phyloP scores from a whole-genome alignment of 2,329 filamentous ascomycete genomes.

The Cytospora schulzeri region DNA sequence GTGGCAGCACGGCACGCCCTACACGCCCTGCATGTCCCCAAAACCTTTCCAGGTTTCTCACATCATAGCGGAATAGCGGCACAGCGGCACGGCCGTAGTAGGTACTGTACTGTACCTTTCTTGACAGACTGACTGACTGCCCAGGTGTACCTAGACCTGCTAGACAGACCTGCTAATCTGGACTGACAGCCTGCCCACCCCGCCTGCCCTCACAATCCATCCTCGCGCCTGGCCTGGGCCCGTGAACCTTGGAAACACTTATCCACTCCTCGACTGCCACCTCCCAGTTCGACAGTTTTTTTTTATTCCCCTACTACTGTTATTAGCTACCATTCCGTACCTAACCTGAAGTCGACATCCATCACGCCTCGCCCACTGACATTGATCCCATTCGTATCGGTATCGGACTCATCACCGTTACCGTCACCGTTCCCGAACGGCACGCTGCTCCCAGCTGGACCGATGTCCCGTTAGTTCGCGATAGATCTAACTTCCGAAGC shows the following conservation, averaged over 20 bases:
- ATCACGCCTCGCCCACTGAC: neutral
- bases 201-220: no score
- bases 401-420: slow-evolving; percentile 4
- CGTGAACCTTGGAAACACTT: neutral
- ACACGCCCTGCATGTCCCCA: neutral
- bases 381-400: neutral
- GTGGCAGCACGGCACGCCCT: neutral
- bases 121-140: neutral
- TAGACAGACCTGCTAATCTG: no score
- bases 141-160: no score
- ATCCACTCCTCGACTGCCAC: neutral
- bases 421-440: neutral
- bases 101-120: neutral
- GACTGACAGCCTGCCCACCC: neutral
- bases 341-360: neutral
- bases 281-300: neutral
- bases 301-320: no score
- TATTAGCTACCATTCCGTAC: neutral
- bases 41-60: neutral
- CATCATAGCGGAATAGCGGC: neutral
- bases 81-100: neutral
- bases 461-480: slow-evolving; percentile 2
- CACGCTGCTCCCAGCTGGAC: slow-evolving; percentile 1
- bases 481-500: slow-evolving; percentile 13
- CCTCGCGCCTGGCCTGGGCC: neutral